Percentiles rank a stretch among this genome's conserved stretches.
Conservation (phyloP, 106 monocot species). For the Ottelia alismoides region DNA sequence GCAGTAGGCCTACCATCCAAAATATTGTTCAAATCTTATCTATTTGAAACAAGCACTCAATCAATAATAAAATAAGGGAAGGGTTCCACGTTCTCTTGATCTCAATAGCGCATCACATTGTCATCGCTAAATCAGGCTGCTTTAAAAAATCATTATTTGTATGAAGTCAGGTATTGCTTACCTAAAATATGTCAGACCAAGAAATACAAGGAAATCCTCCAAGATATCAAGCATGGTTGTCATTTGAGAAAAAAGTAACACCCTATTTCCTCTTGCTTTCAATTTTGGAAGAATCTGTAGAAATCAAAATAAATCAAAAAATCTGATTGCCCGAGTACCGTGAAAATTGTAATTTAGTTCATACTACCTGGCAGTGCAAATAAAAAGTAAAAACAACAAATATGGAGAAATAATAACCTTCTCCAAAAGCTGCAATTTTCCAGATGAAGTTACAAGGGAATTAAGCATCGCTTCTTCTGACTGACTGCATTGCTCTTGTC, state of each 20-base stretch:
- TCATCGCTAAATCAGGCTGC: too few species aligned
- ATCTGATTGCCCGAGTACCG: not conserved
- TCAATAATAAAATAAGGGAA: too few species aligned
- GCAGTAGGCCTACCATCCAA: too few species aligned
- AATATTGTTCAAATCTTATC: too few species aligned
- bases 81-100: too few species aligned
- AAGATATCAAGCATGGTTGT: slow-evolving; percentile 45
- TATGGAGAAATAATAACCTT: slow-evolving; percentile 25
- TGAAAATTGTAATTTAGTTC: not conserved
- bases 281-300: slow-evolving; percentile 40
- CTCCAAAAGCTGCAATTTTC: slow-evolving; percentile 42
- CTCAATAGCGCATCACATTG: too few species aligned
- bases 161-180: too few species aligned
- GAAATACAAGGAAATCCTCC: slow-evolving; percentile 32
- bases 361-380: not conserved
- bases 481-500: slow-evolving; percentile 18
- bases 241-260: slow-evolving; percentile 47
- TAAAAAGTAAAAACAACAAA: not conserved
- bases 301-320: not conserved
- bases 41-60: too few species aligned
- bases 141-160: too few species aligned
- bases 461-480: slow-evolving; percentile 18
- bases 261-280: slow-evolving; percentile 39
- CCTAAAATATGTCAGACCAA: slow-evolving; percentile 23
- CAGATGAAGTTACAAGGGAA: slow-evolving; percentile 33